Conservation (phyloP, 192 early-diverging fungal species). For the Jimgerdemannia lactiflua region DNA sequence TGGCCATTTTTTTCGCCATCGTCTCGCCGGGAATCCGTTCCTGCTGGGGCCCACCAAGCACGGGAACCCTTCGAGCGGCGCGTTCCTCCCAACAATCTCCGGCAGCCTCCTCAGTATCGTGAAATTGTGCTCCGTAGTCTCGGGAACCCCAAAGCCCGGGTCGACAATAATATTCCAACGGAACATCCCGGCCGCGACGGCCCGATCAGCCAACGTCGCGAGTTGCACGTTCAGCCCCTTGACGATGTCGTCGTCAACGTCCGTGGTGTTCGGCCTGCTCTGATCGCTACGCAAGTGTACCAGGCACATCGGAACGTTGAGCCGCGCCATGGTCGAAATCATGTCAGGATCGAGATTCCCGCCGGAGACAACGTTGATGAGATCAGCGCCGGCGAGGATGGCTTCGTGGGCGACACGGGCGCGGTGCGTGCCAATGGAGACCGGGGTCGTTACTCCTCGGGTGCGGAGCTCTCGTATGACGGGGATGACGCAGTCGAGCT, state of each 20-base stretch:
- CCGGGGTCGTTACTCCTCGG: constrained; percentile 59
- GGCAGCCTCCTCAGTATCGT: constrained; percentile 75
- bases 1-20: constrained; percentile 70
- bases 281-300: constrained; percentile 97
- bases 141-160: constrained; percentile 97
- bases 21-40: constrained; percentile 79
- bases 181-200: constrained; percentile 74
- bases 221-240: constrained; percentile 68
- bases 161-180: constrained; percentile 98
- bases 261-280: constrained; percentile 69
- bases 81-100: constrained; percentile 50
- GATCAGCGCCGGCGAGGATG: constrained; percentile 85
- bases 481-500: constrained; percentile 82
- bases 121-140: constrained; percentile 84
- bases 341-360: constrained; percentile 78
- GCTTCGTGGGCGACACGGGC: constrained; percentile 87
- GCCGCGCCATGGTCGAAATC: constrained; percentile 73
- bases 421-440: constrained; percentile 93
- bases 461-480: constrained; percentile 77
- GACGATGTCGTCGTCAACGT: constrained; percentile 68
- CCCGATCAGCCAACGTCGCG: constrained; percentile 60
- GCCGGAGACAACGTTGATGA: constrained; percentile 98
- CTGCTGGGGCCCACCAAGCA: constrained; percentile 86
- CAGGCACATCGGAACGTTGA: constrained; percentile 80
- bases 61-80: constrained; percentile 68